Conservation (phyloP, 2,329 filamentous ascomycete genomes). For the Cercospora nicotianae region DNA sequence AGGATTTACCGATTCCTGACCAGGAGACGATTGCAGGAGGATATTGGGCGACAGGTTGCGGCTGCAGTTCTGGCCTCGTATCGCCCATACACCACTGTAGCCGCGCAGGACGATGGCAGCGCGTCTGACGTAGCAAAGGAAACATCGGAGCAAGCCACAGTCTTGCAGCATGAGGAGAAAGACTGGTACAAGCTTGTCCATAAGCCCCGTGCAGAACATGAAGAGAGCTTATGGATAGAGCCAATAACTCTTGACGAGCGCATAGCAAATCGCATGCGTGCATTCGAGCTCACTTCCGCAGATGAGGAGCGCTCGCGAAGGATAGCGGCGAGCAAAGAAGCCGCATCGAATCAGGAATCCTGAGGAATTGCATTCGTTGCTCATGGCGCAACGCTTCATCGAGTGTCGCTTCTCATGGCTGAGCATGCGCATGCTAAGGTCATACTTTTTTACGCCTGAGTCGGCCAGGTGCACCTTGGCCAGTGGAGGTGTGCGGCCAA, state of each 20-base stretch:
- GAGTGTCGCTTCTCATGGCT: neutral
- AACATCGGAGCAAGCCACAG: slow-evolving; percentile 62
- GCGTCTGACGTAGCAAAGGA: slow-evolving; percentile 32
- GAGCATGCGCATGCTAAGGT: neutral
- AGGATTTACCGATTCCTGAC: slow-evolving; percentile 87
- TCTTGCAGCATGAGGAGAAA: slow-evolving; percentile 69
- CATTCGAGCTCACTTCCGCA: slow-evolving; percentile 68
- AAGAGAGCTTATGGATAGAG: slow-evolving; percentile 69
- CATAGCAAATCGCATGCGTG: slow-evolving; percentile 75
- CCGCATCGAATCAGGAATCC: neutral
- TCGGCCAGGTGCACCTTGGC: neutral
- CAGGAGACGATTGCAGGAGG: slow-evolving; percentile 79
- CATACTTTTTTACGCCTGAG: neutral
- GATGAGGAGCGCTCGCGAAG: slow-evolving; percentile 66
- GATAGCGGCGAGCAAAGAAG: slow-evolving; percentile 30
- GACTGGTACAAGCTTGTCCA: slow-evolving; percentile 83
- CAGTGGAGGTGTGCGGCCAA: neutral
- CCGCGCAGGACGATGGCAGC: slow-evolving; percentile 24
- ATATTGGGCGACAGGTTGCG: slow-evolving; percentile 83
- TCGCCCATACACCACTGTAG: slow-evolving; percentile 46
- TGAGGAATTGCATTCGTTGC: neutral
- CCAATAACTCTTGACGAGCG: slow-evolving; percentile 71
- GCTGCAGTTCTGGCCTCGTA: slow-evolving; percentile 70
- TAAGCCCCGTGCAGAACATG: slow-evolving; percentile 51
- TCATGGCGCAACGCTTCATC: neutral